Percentiles rank a stretch among this genome's conserved stretches.
These are phyloP conservation scores for Trichomonas vaginalis DNA, from an alignment of 208 protist genomes.

Conservation along the genomic window DNA sequence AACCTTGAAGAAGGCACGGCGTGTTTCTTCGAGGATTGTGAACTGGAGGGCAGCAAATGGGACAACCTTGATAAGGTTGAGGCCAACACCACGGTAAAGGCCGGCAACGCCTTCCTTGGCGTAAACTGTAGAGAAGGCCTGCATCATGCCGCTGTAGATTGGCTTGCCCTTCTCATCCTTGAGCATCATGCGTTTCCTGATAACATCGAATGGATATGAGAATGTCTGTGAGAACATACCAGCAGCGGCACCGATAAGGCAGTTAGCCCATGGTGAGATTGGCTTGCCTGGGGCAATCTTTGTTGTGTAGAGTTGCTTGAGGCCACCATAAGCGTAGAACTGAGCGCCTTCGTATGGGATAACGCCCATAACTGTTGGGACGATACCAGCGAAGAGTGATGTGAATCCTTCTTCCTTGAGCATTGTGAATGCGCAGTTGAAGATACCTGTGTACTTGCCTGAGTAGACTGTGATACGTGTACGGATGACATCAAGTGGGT, in stretches of 20 bases:
- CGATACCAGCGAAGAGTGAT: not conserved
- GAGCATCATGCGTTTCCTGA: not conserved
- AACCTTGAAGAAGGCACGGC: not conserved
- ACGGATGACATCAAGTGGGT: slow-evolving; percentile 12
- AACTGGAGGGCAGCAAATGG: slow-evolving; percentile 15
- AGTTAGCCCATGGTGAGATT: not conserved
- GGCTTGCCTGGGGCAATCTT: slow-evolving; percentile 5
- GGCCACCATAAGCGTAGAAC: not conserved
- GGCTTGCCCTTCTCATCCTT: not conserved
- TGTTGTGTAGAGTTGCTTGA: not conserved
- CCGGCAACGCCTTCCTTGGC: not conserved
- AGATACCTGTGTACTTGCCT: not conserved
- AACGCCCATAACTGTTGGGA: not conserved
- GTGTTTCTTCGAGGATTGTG: not conserved
- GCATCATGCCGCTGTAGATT: slow-evolving; percentile 2
- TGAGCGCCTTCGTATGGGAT: slow-evolving; percentile 19
- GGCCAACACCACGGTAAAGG: not conserved
- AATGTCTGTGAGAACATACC: slow-evolving; percentile 13
- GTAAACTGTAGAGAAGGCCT: not conserved
- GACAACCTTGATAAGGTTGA: slow-evolving; percentile 15
- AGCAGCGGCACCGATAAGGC: slow-evolving; percentile 15
- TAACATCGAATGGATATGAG: slow-evolving; percentile 19
- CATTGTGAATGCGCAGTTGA: not conserved
- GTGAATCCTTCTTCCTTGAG: not conserved
- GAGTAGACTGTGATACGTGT: not conserved